Evolutionary conservation across 129 eudicot genomes (phyloP).

Genomic region (Escallonia herrerae): DNA sequence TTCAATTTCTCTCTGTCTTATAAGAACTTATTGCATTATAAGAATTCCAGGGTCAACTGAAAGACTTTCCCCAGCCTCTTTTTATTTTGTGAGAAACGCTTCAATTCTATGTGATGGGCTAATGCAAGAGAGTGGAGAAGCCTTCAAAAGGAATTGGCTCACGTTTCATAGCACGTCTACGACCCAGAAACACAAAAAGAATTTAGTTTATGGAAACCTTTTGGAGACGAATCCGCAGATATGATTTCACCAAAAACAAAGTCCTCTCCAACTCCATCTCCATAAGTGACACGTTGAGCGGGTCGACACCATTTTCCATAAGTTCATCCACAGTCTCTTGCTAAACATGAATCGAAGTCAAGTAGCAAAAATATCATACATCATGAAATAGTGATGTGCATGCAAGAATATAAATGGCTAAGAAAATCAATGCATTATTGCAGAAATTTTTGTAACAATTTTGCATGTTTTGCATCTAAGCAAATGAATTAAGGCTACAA

Average conservation of each 20-base stretch:
- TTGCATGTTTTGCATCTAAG: too few relatives aligned
- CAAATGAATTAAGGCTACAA: too few relatives aligned
- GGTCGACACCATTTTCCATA: slow-evolving; percentile 57
- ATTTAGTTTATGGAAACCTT: slow-evolving; percentile 39
- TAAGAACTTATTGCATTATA: too few relatives aligned
- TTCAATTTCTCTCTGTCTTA: too few relatives aligned
- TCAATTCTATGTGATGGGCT: too few relatives aligned
- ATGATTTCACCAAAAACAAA: slow-evolving; percentile 68
- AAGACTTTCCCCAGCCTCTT: too few relatives aligned
- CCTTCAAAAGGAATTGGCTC: not conserved
- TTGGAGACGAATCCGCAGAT: slow-evolving; percentile 83
- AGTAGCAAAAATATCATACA: not conserved
- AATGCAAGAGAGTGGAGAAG: too few relatives aligned
- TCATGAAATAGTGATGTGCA: not conserved
- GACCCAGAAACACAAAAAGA: slow-evolving; percentile 4
- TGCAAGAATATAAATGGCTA: not conserved
- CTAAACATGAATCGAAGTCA: slow-evolving; percentile 26
- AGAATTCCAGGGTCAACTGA: too few relatives aligned
- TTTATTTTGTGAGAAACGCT: too few relatives aligned
- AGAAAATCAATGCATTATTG: not conserved
- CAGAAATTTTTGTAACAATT: not conserved
- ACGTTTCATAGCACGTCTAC: not conserved
- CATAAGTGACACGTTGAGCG: slow-evolving; percentile 78
- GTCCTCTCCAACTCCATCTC: slow-evolving; percentile 94
- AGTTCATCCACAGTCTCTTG: slow-evolving; percentile 79